Base-by-base conservation (phyloP, 352 stramenopile species). In the Globisporangium ultimum region DNA sequence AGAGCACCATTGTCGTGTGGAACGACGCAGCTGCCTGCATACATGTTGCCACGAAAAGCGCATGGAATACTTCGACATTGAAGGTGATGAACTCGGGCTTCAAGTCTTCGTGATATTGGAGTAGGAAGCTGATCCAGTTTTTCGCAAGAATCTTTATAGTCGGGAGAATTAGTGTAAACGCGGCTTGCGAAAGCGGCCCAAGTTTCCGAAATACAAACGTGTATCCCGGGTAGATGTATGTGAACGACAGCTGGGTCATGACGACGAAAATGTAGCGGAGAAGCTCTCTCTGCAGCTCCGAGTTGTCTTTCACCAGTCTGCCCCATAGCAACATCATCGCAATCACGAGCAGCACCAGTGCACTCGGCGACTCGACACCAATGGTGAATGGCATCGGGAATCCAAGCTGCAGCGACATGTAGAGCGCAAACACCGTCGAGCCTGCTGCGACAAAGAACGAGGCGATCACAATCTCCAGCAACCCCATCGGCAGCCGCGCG, bases 11-110 rank as follows among this genome's bases (percentile, higher is more conserved):
- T 1, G 66, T 72, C 2, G 70, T 73, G 5, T 46, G 38, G 28
- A 66, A 56, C 0, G 63, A 75, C 12, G 66, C 53, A 2, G 62
- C 43, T 0, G 42, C 69, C 38, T 80, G 66, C 51, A 86, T 76
- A 14, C 67, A 71, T 17, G 66, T 68, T 0, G 72, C 64, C 2
- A 83, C 71, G 20, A 72, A 85, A 7, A 86, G 50, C 40, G 72
- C 60, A 50, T 83, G 70, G 48, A 78, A 85, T 24, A 83, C 62
- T 32, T 85, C 71, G 3, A 80, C 66, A n/a, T 80, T 81, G 55
- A 86, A 83, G 20, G 80, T 74, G 8, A 86, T 67, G 0, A 61
- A 62, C 55, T 86, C 71, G 1, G 76, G 71, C 21, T 74, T 74
- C 11, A 64, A 42, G 36, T 78, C 67, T 21, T 72, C 64, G 24